Percentiles rank a stretch among this genome's conserved stretches.
phyloP scores from a whole-genome alignment of 495 filamentous ascomycete genomes.

The Schizothecium vesticola region DNA sequence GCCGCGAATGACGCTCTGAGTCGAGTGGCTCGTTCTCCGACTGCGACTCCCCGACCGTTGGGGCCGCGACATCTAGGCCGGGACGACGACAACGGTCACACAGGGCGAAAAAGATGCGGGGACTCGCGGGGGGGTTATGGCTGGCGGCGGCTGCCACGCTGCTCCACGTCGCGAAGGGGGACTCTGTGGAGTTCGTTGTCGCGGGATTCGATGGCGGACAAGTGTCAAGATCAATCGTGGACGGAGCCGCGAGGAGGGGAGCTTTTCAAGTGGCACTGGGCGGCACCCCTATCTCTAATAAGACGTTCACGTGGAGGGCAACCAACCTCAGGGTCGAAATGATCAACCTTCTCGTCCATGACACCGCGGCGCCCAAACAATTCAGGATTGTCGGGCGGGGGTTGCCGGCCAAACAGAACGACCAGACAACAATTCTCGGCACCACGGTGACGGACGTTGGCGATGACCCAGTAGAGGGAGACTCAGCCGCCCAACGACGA shows the following conservation, averaged over 20 bases:
- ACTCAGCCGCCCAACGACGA: too few relatives aligned
- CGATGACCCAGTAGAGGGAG: too few relatives aligned
- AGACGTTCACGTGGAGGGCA: background rate
- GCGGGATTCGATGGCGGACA: background rate
- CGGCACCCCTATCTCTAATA: too few relatives aligned
- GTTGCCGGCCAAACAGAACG: too few relatives aligned
- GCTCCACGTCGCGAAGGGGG: slow-evolving; percentile 5
- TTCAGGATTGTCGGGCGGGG: too few relatives aligned
- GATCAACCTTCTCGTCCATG: background rate
- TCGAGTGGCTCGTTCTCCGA: background rate
- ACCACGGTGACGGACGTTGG: too few relatives aligned
- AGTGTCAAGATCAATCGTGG: too few relatives aligned
- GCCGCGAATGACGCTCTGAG: background rate
- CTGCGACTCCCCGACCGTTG: background rate
- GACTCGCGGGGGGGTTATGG: slow-evolving; percentile 13
- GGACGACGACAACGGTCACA: background rate
- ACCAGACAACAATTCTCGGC: too few relatives aligned
- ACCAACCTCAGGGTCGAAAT: background rate
- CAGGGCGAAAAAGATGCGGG: slow-evolving; percentile 14
- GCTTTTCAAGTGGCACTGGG: too few relatives aligned
- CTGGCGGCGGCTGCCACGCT: slow-evolving; percentile 10
- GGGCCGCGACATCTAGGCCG: background rate
- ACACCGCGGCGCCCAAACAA: background rate
- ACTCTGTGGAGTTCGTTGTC: background rate
- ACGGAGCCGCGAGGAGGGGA: too few relatives aligned